Percentiles rank a stretch among this genome's conserved stretches.
phyloP scores from a whole-genome alignment of 305 asterid genomes.

The Solanum aculeatissimum region DNA sequence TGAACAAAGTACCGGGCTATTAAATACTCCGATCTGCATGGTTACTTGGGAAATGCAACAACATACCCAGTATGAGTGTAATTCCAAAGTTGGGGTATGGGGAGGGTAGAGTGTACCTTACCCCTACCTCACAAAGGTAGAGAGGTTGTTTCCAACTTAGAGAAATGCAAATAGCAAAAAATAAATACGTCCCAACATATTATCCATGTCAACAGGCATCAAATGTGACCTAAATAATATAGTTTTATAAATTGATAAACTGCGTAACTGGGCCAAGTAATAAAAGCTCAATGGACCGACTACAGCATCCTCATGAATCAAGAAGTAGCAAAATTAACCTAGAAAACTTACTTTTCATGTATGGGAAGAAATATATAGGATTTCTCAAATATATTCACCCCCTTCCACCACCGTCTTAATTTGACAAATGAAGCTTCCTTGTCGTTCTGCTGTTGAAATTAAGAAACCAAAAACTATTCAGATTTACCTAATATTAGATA shows the following conservation, averaged over 20 bases:
- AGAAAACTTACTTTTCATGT: slow-evolving; percentile 62
- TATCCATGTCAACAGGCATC: not conserved
- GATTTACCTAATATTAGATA: not conserved
- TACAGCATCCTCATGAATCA: not conserved
- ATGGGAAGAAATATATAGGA: slow-evolving; percentile 82
- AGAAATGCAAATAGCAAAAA: not conserved
- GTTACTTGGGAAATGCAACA: not conserved
- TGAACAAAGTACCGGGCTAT: not conserved
- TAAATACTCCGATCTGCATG: not conserved
- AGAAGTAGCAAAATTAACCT: not conserved
- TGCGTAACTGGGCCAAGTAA: not conserved
- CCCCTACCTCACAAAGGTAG: not conserved
- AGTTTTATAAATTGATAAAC: not conserved
- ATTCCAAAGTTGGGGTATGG: not conserved
- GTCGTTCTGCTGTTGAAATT: slow-evolving; percentile 37
- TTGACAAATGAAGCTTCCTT: slow-evolving; percentile 51
- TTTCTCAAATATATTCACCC: slow-evolving; percentile 79
- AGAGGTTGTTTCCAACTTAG: not conserved
- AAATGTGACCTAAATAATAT: not conserved
- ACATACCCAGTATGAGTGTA: not conserved
- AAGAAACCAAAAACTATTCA: not conserved
- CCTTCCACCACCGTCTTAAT: slow-evolving; percentile 99
- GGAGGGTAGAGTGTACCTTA: not conserved
- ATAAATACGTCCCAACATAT: not conserved
- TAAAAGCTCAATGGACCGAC: not conserved